Evolutionary conservation across 768 basidiomycete genomes (phyloP).

Genomic region (Gymnopilus junonius): DNA sequence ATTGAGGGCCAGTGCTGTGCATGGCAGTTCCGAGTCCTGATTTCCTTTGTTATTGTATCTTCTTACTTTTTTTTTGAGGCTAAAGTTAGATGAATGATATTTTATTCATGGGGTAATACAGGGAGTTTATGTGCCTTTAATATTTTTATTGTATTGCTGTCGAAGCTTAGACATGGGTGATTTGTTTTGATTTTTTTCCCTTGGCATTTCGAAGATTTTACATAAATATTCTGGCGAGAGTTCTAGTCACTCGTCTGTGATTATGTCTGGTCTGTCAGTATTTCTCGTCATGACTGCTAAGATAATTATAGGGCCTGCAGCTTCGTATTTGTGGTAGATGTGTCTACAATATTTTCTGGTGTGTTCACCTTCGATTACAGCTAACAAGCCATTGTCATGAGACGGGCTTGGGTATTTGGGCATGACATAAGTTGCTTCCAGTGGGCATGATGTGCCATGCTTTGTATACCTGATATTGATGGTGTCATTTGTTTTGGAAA

Average conservation of each 20-base stretch:
- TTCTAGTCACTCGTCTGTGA: not conserved
- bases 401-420: slow-evolving; percentile 13
- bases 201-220: no score
- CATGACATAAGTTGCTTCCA: slow-evolving; percentile 8
- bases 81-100: no score
- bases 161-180: no score
- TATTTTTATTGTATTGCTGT: no score
- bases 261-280: not conserved
- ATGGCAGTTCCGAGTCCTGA: no score
- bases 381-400: slow-evolving; percentile 17
- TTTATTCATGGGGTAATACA: no score
- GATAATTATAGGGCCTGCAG: not conserved
- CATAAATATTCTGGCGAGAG: not conserved
- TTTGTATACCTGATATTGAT: not conserved
- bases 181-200: no score
- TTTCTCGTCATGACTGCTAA: not conserved
- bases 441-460: not conserved
- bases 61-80: no score
- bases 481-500: not conserved
- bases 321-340: not conserved
- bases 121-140: no score
- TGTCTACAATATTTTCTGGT: slow-evolving; percentile 5
- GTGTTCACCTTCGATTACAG: slow-evolving; percentile 19
- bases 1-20: no score
- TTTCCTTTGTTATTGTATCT: no score